Conservation (phyloP, 1,284 basidiomycete species). For the Apiotrichum mycotoxinovorans region DNA sequence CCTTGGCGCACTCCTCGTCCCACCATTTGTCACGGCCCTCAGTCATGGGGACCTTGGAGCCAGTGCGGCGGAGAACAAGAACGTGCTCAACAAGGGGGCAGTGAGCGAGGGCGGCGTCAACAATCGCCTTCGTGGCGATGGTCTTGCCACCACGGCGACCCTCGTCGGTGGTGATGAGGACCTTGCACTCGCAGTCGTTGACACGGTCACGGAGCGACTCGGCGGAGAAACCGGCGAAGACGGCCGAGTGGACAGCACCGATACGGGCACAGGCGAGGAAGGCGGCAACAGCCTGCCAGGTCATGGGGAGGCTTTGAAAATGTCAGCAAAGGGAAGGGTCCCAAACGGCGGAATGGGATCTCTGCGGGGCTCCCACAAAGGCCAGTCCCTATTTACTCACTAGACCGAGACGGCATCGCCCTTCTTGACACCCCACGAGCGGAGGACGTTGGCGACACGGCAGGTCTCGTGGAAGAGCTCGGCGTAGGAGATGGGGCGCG, state of each 20-base stretch:
- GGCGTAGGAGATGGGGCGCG: constrained; percentile 71
- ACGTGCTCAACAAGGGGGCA: constrained; percentile 86
- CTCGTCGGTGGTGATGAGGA: constrained; percentile 95
- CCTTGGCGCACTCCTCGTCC: constrained; percentile 83
- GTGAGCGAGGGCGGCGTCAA: constrained; percentile 84
- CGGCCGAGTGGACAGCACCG: constrained; percentile 96
- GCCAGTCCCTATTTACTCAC: constrained; percentile 20
- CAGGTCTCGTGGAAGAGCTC: constrained; percentile 89
- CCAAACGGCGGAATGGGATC: no score
- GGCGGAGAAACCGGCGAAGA: constrained; percentile 97
- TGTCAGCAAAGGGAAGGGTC: no score
- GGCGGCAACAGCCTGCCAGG: constrained; percentile 87
- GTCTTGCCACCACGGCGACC: constrained; percentile 89
- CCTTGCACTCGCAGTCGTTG: constrained; percentile 80
- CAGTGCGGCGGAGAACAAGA: constrained; percentile 84
- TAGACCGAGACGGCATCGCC: constrained; percentile 94
- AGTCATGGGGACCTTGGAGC: constrained; percentile 75
- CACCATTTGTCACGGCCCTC: constrained; percentile 92
- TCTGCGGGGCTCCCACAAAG: background rate
- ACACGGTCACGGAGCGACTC: constrained; percentile 93
- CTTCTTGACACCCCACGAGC: constrained; percentile 85
- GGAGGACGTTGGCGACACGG: constrained; percentile 87
- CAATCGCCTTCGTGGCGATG: constrained; percentile 90
- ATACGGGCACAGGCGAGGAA: constrained; percentile 97
- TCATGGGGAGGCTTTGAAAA: constrained; percentile 40